Evolutionary conservation across 1,284 basidiomycete species (phyloP), one percentile per base, ranked within the genome.

Genomic region (Sanghuangporus baumii): DNA sequence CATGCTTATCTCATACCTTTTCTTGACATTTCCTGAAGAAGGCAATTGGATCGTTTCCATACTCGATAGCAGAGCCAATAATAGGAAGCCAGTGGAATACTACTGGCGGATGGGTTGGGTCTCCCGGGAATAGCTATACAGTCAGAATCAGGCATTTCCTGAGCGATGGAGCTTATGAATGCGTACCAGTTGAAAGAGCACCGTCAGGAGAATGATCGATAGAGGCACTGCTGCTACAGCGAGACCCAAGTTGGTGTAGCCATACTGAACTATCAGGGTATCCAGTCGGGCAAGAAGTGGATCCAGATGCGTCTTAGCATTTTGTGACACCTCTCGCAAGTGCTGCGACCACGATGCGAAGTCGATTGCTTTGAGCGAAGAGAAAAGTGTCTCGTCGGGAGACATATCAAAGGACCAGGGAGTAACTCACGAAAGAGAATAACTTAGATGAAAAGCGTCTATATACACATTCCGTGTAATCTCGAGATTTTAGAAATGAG

Each of bases 21-120:
- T 92, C 88, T 64, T 89, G 84, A 73, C 85, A 89, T 51, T 80
- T 78, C 63, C 85, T 83, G 70, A 92, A 81, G 75, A 94, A 93
- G 62, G 79, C 82, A 72, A 93, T 82, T 2, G 91, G 91, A 72
- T 93, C 89, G 69, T 90, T 84, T 18, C 91, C 91, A 67, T 94
- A 94, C 54, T 77, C 71, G 14, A 83, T 78, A 0, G 91, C 88
- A 31, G 87, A 90, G 8, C 91, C 91, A 66, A 94, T 79, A 73
- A 87, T 80, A 26, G 91, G 91, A 63, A 93, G 78, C 70, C 81
- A 81, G 72, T 93, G 87, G 76, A 92, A 94, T 12, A 93, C 91
- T 56, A 88, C 75, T 0, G 91, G 91, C 5, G 91, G 92, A 34
- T 80, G 68, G n/a, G 79, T 80, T 55, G 80, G 79, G 71, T 87